These are phyloP conservation scores for Lycium ferocissimum DNA, from an alignment of 257 asterid species.

Conservation along the genomic window DNA sequence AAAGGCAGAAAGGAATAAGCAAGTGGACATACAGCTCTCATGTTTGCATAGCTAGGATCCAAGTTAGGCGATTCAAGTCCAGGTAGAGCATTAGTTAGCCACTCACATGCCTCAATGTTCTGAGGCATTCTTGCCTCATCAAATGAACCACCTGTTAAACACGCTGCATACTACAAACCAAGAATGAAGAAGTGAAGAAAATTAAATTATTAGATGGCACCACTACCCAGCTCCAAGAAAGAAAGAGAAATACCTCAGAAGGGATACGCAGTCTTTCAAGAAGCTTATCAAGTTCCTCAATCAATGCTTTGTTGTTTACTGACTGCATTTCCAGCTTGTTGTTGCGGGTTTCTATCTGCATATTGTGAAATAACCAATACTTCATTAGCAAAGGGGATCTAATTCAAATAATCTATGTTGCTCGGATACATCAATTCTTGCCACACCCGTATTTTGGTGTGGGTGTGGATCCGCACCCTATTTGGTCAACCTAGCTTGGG, in stretches of 20 bases:
- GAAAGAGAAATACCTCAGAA: slow-evolving; percentile 65
- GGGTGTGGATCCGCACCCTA: too few species aligned
- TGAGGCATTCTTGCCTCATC: slow-evolving; percentile 91
- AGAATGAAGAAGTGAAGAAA: slow-evolving; percentile 34
- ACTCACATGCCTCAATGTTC: slow-evolving; percentile 93
- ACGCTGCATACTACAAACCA: slow-evolving; percentile 69
- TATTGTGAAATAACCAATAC: slow-evolving; percentile 32
- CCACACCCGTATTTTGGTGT: too few species aligned
- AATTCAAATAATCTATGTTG: background rate
- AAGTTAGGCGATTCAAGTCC: slow-evolving; percentile 77
- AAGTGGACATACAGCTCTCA: slow-evolving; percentile 75
- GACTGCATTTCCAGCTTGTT: slow-evolving; percentile 99
- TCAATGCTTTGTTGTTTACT: slow-evolving; percentile 79
- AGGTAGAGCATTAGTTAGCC: slow-evolving; percentile 77
- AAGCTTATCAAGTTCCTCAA: slow-evolving; percentile 95
- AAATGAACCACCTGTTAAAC: slow-evolving; percentile 82
- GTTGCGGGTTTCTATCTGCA: slow-evolving; percentile 93
- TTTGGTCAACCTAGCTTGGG: too few species aligned
- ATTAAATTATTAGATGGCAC: background rate
- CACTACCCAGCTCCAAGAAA: background rate
- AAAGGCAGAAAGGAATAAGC: background rate
- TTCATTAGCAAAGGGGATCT: slow-evolving; percentile 33
- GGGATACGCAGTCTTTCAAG: slow-evolving; percentile 82
- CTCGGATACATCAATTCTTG: too few species aligned
- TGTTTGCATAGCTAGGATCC: slow-evolving; percentile 69